Conservation (phyloP, 2,329 filamentous ascomycete species). For the Blastomyces parvus region DNA sequence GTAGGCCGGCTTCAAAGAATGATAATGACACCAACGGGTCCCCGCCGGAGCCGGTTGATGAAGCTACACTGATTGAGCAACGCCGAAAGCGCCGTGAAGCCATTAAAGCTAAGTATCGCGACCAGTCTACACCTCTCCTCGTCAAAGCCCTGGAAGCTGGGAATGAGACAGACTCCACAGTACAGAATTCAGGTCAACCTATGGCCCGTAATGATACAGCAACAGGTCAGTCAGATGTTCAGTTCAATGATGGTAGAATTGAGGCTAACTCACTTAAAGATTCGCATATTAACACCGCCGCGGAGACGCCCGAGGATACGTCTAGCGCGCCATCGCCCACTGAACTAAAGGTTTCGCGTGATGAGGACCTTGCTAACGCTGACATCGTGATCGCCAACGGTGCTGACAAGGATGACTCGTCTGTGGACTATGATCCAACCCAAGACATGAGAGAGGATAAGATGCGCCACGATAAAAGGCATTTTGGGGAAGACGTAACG, state of each 20-base stretch:
- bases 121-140: constrained; percentile 53
- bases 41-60: constrained; percentile 58
- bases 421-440: constrained; percentile 84
- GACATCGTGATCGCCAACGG: constrained; percentile 27
- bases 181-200: constrained; percentile 38
- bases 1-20: constrained; percentile 18
- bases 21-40: constrained; percentile 22
- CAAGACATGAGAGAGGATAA: constrained; percentile 80
- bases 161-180: constrained; percentile 48
- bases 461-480: constrained; percentile 56
- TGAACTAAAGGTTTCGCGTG: constrained; percentile 55
- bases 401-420: constrained; percentile 61
- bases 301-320: constrained; percentile 40
- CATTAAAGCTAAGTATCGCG: constrained; percentile 70
- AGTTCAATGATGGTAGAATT: constrained; percentile 8
- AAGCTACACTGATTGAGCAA: constrained; percentile 74
- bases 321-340: constrained; percentile 45
- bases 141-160: constrained; percentile 62
- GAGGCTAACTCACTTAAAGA: constrained; percentile 25
- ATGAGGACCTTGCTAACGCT: constrained; percentile 57
- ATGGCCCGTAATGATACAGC: constrained; percentile 31
- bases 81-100: constrained; percentile 76
- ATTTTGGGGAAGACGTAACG: constrained; percentile 47
- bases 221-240: constrained; percentile 28
- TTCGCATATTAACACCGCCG: constrained; percentile 34